Percentiles rank a stretch among this genome's conserved stretches.
These are phyloP conservation scores for Neurospora sp. DNA, from an alignment of 495 filamentous ascomycete genomes.

Conservation along the genomic window DNA sequence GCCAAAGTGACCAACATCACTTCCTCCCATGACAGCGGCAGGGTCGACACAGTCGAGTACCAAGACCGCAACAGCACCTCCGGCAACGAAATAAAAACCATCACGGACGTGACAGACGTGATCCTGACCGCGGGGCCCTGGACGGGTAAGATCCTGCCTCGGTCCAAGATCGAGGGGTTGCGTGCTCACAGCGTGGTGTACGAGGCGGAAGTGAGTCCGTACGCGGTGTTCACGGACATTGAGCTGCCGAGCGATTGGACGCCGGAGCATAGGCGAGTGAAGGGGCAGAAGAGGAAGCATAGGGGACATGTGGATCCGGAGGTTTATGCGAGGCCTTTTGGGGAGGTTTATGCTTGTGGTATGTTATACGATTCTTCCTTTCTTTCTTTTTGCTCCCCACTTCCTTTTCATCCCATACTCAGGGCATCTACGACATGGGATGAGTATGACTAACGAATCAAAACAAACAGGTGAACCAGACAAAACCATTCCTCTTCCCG, in stretches of 20 bases:
- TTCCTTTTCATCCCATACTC: neutral
- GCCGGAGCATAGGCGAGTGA: constrained; percentile 30
- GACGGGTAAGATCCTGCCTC: constrained; percentile 65
- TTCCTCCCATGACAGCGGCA: constrained; percentile 18
- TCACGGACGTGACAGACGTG: constrained; percentile 68
- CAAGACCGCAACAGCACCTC: constrained; percentile 42
- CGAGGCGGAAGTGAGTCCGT: constrained; percentile 66
- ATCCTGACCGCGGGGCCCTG: constrained; percentile 85
- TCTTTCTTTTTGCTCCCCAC: neutral
- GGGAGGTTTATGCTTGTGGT: constrained; percentile 85
- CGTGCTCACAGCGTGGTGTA: constrained; percentile 91
- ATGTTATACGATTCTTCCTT: constrained; percentile 1
- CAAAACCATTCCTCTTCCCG: constrained; percentile 60
- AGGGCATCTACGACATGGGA: neutral
- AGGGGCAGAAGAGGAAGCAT: constrained; percentile 44
- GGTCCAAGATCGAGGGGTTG: constrained; percentile 66
- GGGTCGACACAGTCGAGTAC: constrained; percentile 65
- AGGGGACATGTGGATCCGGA: constrained; percentile 67
- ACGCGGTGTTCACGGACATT: constrained; percentile 88
- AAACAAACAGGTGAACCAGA: constrained; percentile 65
- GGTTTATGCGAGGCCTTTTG: constrained; percentile 82
- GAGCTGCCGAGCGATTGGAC: constrained; percentile 53
- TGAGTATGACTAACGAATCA: neutral
- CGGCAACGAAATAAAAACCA: constrained; percentile 36
- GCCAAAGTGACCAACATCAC: constrained; percentile 44